Conservation (phyloP, 2,329 filamentous ascomycete species). For the Fusarium setosum region DNA sequence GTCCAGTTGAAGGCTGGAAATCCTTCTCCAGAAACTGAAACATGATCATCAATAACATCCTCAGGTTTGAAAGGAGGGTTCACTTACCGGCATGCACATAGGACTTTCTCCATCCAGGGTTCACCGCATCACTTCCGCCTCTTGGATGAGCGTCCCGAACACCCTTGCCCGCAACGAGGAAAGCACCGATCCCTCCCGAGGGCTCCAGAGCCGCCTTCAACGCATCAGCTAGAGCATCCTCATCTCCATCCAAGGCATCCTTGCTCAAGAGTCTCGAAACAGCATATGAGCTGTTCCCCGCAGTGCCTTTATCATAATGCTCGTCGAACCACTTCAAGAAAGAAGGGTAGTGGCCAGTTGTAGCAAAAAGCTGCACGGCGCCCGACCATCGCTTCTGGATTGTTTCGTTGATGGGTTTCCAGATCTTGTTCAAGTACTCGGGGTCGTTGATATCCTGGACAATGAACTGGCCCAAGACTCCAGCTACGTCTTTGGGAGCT, state of each 20-base stretch:
- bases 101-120: slow-evolving; percentile 63
- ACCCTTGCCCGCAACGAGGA: slow-evolving; percentile 57
- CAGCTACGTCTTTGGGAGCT: slow-evolving; percentile 46
- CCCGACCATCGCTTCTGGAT: slow-evolving; percentile 52
- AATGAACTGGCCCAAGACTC: slow-evolving; percentile 48
- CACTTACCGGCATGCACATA: slow-evolving; percentile 55
- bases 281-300: slow-evolving; percentile 50
- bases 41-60: background rate
- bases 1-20: slow-evolving; percentile 50
- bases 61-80: slow-evolving; percentile 29
- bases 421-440: slow-evolving; percentile 40
- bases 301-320: slow-evolving; percentile 49
- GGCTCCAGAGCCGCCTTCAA: slow-evolving; percentile 49
- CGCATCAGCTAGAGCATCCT: slow-evolving; percentile 48
- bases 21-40: slow-evolving; percentile 38
- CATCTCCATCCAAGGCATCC: slow-evolving; percentile 44
- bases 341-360: slow-evolving; percentile 41
- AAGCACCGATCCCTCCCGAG: slow-evolving; percentile 45
- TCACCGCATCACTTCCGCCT: slow-evolving; percentile 59
- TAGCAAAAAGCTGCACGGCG: slow-evolving; percentile 28
- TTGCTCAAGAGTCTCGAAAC: slow-evolving; percentile 59
- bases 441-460: slow-evolving; percentile 50
- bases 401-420: slow-evolving; percentile 51
- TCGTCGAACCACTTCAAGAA: slow-evolving; percentile 53
- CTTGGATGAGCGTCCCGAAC: slow-evolving; percentile 55